A percentile compares a stretch with the other conserved stretches of the same genome.
These are phyloP conservation scores for Cryphonectria naterciae DNA, from an alignment of 2,329 filamentous ascomycete species.

Conservation along the genomic window DNA sequence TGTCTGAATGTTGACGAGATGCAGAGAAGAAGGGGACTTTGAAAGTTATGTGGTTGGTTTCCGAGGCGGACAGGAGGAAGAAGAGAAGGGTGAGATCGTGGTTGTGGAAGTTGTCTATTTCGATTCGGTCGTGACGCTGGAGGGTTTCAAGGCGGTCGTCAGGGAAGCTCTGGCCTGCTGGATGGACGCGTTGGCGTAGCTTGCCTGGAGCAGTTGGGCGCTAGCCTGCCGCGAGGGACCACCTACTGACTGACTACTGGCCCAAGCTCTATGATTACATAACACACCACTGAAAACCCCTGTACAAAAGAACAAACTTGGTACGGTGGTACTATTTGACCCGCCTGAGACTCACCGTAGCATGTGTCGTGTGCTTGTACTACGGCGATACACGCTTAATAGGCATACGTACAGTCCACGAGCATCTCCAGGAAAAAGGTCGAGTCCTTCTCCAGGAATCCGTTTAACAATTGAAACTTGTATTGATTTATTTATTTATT, in stretches of 20 bases:
- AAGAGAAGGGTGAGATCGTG: slow-evolving; percentile 12
- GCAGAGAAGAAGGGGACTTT: not conserved
- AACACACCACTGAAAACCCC: not conserved
- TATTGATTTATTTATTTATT: not conserved
- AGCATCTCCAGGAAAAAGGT: not conserved
- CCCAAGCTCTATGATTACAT: slow-evolving; percentile 24
- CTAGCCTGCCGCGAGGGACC: slow-evolving; percentile 24
- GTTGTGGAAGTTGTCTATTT: slow-evolving; percentile 29
- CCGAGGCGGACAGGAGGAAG: not conserved
- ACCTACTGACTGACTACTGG: not conserved
- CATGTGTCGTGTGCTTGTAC: not conserved
- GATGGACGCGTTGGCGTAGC: slow-evolving; percentile 50
- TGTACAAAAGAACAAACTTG: no score
- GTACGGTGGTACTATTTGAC: not conserved
- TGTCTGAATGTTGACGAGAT: not conserved
- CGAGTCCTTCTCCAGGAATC: not conserved
- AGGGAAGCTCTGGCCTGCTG: slow-evolving; percentile 32
- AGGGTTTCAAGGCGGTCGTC: slow-evolving; percentile 29
- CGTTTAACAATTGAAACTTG: not conserved
- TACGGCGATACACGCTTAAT: not conserved
- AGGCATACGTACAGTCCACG: not conserved
- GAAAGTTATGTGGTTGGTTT: not conserved
- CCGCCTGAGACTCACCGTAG: not conserved
- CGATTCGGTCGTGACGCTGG: slow-evolving; percentile 15
- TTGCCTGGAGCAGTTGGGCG: slow-evolving; percentile 46